Evolutionary conservation across 805 yeast genomes (phyloP).

Genomic region (Yarrowia alimentaria): DNA sequence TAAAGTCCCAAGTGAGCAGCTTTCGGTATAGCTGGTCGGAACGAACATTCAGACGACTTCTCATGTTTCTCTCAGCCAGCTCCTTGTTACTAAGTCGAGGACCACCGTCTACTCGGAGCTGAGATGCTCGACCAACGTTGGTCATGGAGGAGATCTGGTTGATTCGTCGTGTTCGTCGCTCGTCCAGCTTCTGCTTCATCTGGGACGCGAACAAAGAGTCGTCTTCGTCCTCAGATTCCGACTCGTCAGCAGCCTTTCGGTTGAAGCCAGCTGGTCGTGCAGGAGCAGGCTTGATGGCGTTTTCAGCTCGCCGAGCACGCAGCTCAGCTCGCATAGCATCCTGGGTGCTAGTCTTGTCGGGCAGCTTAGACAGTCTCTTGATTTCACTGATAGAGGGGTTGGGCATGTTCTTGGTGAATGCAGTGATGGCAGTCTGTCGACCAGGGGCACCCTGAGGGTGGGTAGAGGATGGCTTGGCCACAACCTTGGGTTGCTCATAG

Average conservation of each 20-base stretch:
- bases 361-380: no score
- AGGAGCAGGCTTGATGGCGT: constrained; percentile 42
- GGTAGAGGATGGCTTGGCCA: constrained; percentile 4
- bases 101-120: constrained; percentile 32
- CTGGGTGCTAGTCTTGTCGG: constrained; percentile 32
- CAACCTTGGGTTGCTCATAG: constrained; percentile 15
- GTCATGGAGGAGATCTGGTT: constrained; percentile 21
- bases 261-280: constrained; percentile 51
- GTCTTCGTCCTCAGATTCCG: constrained; percentile 35
- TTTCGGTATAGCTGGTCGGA: constrained; percentile 68
- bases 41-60: constrained; percentile 73
- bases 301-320: constrained; percentile 23
- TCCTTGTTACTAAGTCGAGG: constrained; percentile 46
- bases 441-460: not conserved
- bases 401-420: constrained; percentile 30
- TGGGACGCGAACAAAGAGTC: constrained; percentile 42
- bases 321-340: constrained; percentile 24
- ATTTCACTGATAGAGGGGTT: constrained; percentile 27
- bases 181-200: constrained; percentile 36
- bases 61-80: constrained; percentile 71
- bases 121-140: constrained; percentile 10
- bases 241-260: constrained; percentile 34
- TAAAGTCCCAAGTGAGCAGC: constrained; percentile 76
- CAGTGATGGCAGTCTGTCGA: constrained; percentile 31
- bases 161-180: constrained; percentile 29